Evolutionary conservation across 2,329 filamentous ascomycete species (phyloP).

Genomic region (Ophiostoma quercus): DNA sequence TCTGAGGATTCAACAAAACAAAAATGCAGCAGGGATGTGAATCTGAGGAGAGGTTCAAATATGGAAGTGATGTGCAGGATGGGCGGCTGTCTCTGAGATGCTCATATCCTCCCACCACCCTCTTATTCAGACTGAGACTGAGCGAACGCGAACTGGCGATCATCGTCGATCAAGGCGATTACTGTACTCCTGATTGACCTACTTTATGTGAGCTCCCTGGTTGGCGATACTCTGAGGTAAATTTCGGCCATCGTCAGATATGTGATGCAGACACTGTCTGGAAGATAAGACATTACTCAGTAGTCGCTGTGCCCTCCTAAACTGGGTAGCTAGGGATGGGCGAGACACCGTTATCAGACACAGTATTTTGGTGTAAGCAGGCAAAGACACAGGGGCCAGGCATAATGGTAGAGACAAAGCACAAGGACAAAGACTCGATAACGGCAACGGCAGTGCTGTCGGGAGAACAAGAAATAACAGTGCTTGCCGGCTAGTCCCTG

Average conservation of each 20-base stretch:
- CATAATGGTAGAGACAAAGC: neutral
- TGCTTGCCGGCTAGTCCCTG: neutral
- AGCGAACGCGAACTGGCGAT: conserved; percentile 1
- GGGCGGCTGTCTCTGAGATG: neutral
- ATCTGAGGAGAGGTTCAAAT: neutral
- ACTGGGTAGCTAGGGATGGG: neutral
- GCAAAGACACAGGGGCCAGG: neutral
- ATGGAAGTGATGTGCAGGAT: neutral
- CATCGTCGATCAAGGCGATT: conserved; percentile 5
- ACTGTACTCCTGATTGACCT: neutral
- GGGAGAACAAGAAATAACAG: conserved; percentile 2
- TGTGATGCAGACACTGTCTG: neutral
- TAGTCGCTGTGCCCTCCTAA: neutral
- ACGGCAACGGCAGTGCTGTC: conserved; percentile 1
- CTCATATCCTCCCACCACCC: neutral
- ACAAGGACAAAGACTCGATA: neutral
- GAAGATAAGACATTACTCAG: neutral
- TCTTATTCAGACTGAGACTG: neutral
- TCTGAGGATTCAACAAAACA: neutral
- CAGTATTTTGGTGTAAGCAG: too few relatives aligned
- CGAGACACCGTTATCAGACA: neutral
- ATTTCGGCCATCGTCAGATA: neutral
- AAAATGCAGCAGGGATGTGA: neutral
- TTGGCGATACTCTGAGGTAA: neutral
- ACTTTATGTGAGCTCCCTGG: conserved; percentile 12